Base-by-base conservation (phyloP, 1,284 basidiomycete genomes). In the Exobasidium rhododendri region DNA sequence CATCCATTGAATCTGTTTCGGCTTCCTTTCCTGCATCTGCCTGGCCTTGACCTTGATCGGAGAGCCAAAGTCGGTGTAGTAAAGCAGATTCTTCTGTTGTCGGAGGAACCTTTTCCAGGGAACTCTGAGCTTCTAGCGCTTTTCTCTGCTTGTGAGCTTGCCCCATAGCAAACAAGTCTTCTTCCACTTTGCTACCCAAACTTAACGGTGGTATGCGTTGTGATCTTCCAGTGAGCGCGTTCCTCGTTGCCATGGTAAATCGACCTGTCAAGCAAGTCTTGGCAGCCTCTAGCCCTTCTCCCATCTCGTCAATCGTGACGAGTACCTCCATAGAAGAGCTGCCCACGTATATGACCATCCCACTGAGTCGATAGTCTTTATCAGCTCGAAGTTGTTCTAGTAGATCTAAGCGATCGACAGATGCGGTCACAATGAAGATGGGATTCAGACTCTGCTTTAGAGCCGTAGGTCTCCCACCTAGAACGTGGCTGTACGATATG, bases 341-440 rank as follows among this genome's bases (percentile, higher is more conserved):
- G 4, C 79, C 78, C 56, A 63, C 59, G 62, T 63, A 74, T 60
- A 74, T 69, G 69, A 67, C 52, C 64, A 67, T 40, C 63, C 71
- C 43, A 61, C 70, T 55, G 56, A 77, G 54, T 61, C 68, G 65
- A 57, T 74, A 74, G 65, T 75, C 67, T 43, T 63, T 62, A 32
- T 72, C 61, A 7, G 69, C 65, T 5, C 55, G 58, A 17, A 73
- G 56, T 10, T 65, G 68, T 29, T 70, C 68, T 28, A 74, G 62
- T 44, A 76, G 58, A 56, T 76, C 73, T 5, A 79, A 57, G n/a
- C 80, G 68, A 61, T 81, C 80, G 0, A 81, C 81, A 0, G 79
- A 76, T 24, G 81, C 81, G 1, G 81, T 81, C 35, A 81, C 81
- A 46, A 81, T 73, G 69, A 80, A 81, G 55, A 81, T 66, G 14